These are phyloP conservation scores for Beauveria scarabaeidicola DNA, from an alignment of 2,329 filamentous ascomycete genomes.

Conservation along the genomic window DNA sequence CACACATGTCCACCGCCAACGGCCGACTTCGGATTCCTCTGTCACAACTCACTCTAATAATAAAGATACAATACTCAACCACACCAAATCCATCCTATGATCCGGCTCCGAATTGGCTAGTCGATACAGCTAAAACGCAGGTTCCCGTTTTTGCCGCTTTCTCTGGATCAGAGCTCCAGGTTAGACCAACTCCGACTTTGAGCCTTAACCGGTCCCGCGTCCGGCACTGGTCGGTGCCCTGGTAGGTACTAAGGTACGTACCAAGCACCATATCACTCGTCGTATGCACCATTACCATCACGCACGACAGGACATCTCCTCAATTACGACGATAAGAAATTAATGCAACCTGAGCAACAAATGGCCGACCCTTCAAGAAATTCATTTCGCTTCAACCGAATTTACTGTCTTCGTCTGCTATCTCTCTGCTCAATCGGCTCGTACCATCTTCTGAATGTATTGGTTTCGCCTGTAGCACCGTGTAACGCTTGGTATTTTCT, in stretches of 20 bases:
- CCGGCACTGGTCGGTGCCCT: background rate
- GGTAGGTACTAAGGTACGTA: background rate
- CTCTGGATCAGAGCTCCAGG: background rate
- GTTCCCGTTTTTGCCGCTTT: background rate
- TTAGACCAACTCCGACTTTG: background rate
- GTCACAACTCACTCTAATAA: background rate
- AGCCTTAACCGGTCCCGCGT: background rate
- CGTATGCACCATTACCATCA: background rate
- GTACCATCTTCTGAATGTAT: background rate
- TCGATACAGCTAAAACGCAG: background rate
- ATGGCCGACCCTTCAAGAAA: background rate
- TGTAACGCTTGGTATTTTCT: background rate
- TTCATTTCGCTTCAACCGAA: too few relatives aligned
- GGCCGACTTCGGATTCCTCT: slow-evolving; percentile 9
- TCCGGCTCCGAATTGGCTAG: background rate
- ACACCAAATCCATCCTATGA: background rate
- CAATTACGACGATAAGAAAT: background rate
- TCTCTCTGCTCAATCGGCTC: background rate
- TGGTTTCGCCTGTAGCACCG: background rate
- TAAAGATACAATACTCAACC: background rate
- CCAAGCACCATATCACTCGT: background rate
- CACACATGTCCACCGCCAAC: background rate
- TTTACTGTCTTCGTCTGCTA: too few relatives aligned
- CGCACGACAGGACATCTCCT: background rate
- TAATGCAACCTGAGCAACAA: background rate